phyloP scores from a whole-genome alignment of 768 basidiomycete species.

The Mycena leptocephala region DNA sequence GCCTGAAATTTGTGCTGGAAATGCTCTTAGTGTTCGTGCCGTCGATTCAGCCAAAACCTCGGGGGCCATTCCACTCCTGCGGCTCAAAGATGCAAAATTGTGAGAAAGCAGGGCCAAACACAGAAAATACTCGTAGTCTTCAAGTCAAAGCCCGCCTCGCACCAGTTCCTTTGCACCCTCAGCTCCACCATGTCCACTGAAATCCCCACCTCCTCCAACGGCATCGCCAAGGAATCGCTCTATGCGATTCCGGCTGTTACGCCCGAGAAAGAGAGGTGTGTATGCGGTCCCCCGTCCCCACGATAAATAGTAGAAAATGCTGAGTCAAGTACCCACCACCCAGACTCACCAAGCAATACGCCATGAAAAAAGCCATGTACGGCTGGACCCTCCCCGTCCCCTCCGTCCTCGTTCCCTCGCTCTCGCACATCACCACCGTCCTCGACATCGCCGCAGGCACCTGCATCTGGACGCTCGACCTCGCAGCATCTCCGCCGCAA shows the following conservation, averaged over 20 bases:
- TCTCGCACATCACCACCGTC: not conserved
- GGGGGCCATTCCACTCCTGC: too few relatives aligned
- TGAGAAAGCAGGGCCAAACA: too few relatives aligned
- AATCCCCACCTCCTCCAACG: not conserved
- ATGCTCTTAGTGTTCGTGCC: too few relatives aligned
- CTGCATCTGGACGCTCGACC: conserved; percentile 34
- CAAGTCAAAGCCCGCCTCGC: too few relatives aligned
- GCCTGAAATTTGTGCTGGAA: too few relatives aligned
- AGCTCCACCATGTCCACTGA: not conserved
- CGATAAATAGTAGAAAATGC: too few relatives aligned
- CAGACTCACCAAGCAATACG: conserved; percentile 24
- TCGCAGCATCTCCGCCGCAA: conserved; percentile 13
- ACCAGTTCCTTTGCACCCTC: too few relatives aligned
- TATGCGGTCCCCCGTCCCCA: not conserved
- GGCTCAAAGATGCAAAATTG: too few relatives aligned
- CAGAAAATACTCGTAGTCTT: too few relatives aligned
- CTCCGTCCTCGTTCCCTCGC: conserved; percentile 6
- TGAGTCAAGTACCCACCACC: not conserved
- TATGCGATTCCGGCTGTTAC: not conserved
- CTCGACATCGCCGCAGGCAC: conserved; percentile 38
- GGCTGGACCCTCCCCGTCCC: conserved; percentile 29
- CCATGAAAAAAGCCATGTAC: conserved; percentile 24
- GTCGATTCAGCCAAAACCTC: too few relatives aligned
- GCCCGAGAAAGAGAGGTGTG: not conserved
- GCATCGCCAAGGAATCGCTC: not conserved